A percentile compares a stretch with the other conserved stretches of the same genome.
Conservation (phyloP, 2,329 filamentous ascomycete species). For the Aspergillus sp. region DNA sequence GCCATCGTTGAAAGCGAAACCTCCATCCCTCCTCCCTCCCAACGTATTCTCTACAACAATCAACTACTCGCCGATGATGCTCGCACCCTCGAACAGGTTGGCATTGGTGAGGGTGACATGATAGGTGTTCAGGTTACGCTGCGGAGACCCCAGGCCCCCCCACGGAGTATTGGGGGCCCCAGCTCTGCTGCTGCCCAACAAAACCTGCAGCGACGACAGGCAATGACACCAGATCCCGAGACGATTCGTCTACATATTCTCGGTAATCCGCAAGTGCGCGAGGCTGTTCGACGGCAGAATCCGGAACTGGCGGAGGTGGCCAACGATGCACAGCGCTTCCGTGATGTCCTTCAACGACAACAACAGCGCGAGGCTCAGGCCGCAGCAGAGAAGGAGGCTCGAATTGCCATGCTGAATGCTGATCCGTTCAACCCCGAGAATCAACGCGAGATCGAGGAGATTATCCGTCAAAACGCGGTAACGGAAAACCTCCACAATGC, state of each 20-base stretch:
- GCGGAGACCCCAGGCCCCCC: conserved; percentile 33
- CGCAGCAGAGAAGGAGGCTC: conserved; percentile 74
- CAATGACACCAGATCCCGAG: conserved; percentile 66
- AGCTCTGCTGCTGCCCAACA: conserved; percentile 33
- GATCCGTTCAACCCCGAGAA: conserved; percentile 94
- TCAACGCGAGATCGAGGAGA: conserved; percentile 90
- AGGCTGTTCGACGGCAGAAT: conserved; percentile 69
- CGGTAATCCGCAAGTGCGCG: conserved; percentile 71
- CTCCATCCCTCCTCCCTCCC: conserved; percentile 68
- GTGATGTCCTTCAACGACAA: conserved; percentile 68
- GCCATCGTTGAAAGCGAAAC: conserved; percentile 85
- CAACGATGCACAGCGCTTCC: conserved; percentile 75
- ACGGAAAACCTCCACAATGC: conserved; percentile 95
- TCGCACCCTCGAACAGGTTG: conserved; percentile 78
- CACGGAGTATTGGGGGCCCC: conserved; percentile 31
- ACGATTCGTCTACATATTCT: conserved; percentile 79
- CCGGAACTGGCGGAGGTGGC: conserved; percentile 76
- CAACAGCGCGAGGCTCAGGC: conserved; percentile 70
- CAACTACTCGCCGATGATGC: conserved; percentile 73
- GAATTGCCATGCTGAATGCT: conserved; percentile 83
- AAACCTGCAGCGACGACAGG: conserved; percentile 31
- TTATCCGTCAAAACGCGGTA: conserved; percentile 91
- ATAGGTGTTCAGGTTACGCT: conserved; percentile 74
- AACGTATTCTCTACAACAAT: conserved; percentile 91
- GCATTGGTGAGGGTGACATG: conserved; percentile 88